Evolutionary conservation across 2,329 filamentous ascomycete genomes (phyloP).

Genomic region (Shiraia sp.): DNA sequence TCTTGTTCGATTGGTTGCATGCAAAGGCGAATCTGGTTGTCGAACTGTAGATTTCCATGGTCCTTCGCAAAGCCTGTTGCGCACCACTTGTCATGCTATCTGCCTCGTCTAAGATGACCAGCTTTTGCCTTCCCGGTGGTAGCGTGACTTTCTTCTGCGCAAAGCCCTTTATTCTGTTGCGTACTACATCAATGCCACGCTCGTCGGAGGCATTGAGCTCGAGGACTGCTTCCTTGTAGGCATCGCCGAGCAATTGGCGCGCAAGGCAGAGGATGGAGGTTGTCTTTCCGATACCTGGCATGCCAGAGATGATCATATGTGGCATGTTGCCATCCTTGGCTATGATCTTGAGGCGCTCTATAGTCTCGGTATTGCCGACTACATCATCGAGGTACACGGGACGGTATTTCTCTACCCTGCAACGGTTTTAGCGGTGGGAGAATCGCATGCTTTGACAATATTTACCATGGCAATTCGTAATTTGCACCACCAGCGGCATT

Average conservation of each 20-base stretch:
- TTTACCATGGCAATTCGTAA: constrained; percentile 80
- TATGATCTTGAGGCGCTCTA: constrained; percentile 96
- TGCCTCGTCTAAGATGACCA: constrained; percentile 96
- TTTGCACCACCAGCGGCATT: constrained; percentile 47
- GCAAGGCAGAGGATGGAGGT: constrained; percentile 93
- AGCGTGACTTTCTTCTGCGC: constrained; percentile 99
- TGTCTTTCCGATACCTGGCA: constrained; percentile 98
- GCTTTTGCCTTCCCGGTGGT: constrained; percentile 85
- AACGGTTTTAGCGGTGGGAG: not conserved
- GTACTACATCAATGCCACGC: constrained; percentile 94
- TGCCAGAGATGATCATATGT: constrained; percentile 98
- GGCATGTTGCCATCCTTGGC: constrained; percentile 99
- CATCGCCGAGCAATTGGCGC: constrained; percentile 84
- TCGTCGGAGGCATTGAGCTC: constrained; percentile 97
- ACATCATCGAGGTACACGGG: constrained; percentile 95
- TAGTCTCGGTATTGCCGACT: constrained; percentile 96
- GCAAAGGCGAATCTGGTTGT: constrained; percentile 97
- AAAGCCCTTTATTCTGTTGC: constrained; percentile 97
- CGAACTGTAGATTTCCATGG: constrained; percentile 98
- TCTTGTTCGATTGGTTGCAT: constrained; percentile 98
- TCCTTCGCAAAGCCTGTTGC: constrained; percentile 90
- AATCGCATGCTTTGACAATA: constrained; percentile 5
- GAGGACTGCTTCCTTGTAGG: constrained; percentile 96
- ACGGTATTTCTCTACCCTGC: constrained; percentile 97
- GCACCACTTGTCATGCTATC: constrained; percentile 96